phyloP scores from a whole-genome alignment of 2,329 filamentous ascomycete species.

The Microsporum canis region DNA sequence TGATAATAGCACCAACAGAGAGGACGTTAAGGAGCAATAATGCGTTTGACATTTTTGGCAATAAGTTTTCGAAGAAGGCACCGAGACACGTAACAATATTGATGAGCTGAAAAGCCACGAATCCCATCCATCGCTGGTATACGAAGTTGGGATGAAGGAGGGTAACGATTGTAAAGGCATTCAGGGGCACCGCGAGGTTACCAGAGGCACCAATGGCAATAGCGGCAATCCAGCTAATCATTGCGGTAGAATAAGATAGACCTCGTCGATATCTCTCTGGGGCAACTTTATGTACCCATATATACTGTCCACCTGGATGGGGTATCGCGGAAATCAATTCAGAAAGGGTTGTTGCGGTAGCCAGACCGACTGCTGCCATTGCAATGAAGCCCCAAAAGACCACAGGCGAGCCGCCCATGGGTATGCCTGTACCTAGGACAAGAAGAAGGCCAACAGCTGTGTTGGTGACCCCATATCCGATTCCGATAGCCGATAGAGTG shows the following conservation, averaged over 20 bases:
- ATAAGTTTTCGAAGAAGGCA: background rate
- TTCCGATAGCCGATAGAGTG: background rate
- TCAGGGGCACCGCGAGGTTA: background rate
- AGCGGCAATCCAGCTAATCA: slow-evolving; percentile 5
- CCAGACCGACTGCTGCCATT: background rate
- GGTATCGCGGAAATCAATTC: slow-evolving; percentile 1
- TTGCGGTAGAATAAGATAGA: background rate
- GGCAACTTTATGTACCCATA: slow-evolving; percentile 1
- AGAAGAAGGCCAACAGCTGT: background rate
- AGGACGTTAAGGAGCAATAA: background rate
- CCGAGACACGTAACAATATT: slow-evolving; percentile 1
- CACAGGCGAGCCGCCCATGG: background rate
- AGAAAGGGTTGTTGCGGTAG: slow-evolving; percentile 1
- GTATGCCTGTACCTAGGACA: background rate
- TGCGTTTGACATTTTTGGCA: background rate
- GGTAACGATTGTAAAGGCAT: background rate
- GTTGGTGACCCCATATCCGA: slow-evolving; percentile 2
- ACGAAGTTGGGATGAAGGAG: background rate
- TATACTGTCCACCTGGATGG: background rate
- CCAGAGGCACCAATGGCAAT: background rate
- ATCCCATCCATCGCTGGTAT: slow-evolving; percentile 2
- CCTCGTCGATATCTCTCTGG: slow-evolving; percentile 1
- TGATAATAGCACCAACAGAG: background rate
- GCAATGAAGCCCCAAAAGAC: background rate
- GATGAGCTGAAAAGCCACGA: background rate